A percentile compares a stretch with the other conserved stretches of the same genome.
These are phyloP conservation scores for Yarrowia alimentaria DNA, from an alignment of 805 yeast species.

Conservation along the genomic window DNA sequence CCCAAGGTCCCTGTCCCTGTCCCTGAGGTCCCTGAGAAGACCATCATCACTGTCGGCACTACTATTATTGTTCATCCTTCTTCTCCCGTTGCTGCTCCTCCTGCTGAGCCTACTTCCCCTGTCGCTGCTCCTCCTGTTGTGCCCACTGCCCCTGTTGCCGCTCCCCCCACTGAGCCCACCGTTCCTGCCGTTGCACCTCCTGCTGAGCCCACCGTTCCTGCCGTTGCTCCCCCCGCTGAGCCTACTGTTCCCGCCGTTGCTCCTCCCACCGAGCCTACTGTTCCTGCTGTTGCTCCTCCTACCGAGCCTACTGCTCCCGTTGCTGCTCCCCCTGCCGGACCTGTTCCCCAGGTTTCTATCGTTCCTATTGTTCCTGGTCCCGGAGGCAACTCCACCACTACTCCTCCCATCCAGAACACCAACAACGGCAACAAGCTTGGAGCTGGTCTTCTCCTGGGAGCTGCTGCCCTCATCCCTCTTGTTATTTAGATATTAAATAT, in stretches of 20 bases:
- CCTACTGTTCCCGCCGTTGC: neutral
- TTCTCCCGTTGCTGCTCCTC: neutral
- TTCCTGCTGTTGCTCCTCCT: neutral
- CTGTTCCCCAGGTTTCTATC: slow-evolving; percentile 1
- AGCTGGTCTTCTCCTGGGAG: neutral
- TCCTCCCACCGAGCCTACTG: neutral
- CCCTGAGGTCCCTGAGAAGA: too few relatives aligned
- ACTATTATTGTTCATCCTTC: neutral
- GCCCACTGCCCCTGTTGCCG: slow-evolving; percentile 1
- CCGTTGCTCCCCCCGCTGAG: slow-evolving; percentile 1
- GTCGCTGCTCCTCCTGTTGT: neutral
- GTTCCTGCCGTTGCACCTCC: too few relatives aligned
- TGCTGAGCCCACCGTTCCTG: neutral
- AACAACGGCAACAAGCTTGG: neutral
- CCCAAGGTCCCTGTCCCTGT: neutral
- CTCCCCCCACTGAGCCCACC: too few relatives aligned
- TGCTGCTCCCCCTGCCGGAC: neutral
- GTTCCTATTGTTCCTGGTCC: neutral
- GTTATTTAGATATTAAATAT: neutral
- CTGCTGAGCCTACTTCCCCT: neutral
- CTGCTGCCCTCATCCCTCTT: neutral
- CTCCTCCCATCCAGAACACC: slow-evolving; percentile 11
- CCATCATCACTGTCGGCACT: neutral
- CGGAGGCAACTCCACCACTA: neutral
- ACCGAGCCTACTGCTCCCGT: neutral